These are phyloP conservation scores for Ophiorrhiza pumila DNA, from an alignment of 257 asterid genomes.

Conservation along the genomic window DNA sequence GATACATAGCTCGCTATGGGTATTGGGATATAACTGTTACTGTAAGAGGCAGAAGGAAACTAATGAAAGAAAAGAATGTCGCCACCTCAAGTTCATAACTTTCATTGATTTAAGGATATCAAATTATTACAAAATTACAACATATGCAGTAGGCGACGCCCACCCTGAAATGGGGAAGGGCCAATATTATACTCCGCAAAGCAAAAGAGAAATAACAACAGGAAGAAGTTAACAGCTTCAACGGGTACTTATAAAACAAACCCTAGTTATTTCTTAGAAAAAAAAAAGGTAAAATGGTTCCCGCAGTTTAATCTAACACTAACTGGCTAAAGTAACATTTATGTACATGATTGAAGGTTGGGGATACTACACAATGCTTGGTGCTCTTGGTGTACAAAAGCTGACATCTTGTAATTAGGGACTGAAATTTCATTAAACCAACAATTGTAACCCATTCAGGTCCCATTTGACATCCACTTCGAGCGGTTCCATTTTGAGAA, in stretches of 20 bases:
- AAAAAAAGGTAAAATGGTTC: not conserved
- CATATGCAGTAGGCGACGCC: not conserved
- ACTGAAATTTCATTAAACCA: conserved; percentile 5
- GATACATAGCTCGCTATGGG: too few species aligned
- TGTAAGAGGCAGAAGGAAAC: not conserved
- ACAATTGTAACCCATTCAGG: conserved; percentile 15
- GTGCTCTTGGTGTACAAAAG: conserved; percentile 5
- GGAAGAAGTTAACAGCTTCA: not conserved
- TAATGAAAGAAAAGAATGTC: not conserved
- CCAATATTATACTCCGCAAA: not conserved
- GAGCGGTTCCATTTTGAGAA: not conserved
- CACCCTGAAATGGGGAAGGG: conserved; percentile 1
- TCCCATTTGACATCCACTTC: conserved; percentile 2
- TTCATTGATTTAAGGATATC: not conserved
- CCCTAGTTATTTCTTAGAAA: not conserved
- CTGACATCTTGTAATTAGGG: conserved; percentile 4
- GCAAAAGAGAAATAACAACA: not conserved
- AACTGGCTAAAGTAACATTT: conserved; percentile 12
- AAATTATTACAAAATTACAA: conserved; percentile 3
- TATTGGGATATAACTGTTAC: not conserved
- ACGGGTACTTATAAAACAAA: conserved; percentile 1
- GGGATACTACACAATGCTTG: conserved; percentile 12
- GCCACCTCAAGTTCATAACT: not conserved
- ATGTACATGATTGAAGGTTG: conserved; percentile 21
- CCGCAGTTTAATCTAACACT: conserved; percentile 5